phyloP scores from a whole-genome alignment of 768 basidiomycete species.

The Leccinum barrowsii region DNA sequence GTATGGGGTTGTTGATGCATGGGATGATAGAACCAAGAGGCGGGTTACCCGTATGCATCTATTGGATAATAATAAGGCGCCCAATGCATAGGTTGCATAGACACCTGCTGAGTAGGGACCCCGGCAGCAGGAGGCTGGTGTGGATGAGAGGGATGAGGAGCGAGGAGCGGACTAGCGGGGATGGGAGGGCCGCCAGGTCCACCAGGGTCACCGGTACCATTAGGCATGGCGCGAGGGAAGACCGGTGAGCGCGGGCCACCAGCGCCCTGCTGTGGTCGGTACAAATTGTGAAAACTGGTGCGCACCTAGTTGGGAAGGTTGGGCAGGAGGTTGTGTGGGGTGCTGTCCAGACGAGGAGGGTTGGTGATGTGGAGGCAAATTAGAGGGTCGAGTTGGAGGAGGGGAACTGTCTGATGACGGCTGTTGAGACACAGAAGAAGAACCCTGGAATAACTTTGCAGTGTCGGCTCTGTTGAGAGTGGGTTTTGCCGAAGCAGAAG shows the following conservation, averaged over 20 bases:
- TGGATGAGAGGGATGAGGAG: slow-evolving; percentile 42
- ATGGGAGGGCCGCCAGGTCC: slow-evolving; percentile 52
- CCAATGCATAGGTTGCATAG: slow-evolving; percentile 42
- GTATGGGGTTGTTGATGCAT: no score
- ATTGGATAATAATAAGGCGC: slow-evolving; percentile 50
- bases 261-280: slow-evolving; percentile 46
- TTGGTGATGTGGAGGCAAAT: slow-evolving; percentile 47
- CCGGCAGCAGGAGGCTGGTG: slow-evolving; percentile 53
- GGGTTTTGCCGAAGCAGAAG: slow-evolving; percentile 24
- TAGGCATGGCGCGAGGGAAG: slow-evolving; percentile 58
- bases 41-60: slow-evolving; percentile 47
- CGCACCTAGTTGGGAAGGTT: slow-evolving; percentile 40
- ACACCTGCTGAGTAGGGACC: slow-evolving; percentile 44
- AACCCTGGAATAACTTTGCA: slow-evolving; percentile 35
- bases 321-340: slow-evolving; percentile 36
- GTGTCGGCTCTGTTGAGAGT: slow-evolving; percentile 19
- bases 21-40: no score
- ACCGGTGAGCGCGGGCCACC: slow-evolving; percentile 64
- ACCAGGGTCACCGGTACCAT: slow-evolving; percentile 55
- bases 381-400: slow-evolving; percentile 52
- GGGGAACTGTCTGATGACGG: slow-evolving; percentile 51
- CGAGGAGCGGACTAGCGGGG: slow-evolving; percentile 61
- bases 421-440: slow-evolving; percentile 38
- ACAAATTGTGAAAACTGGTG: slow-evolving; percentile 48
- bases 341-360: slow-evolving; percentile 36